These are phyloP conservation scores for Fusarium fracticaudum DNA, from an alignment of 2,329 filamentous ascomycete species.

Conservation along the genomic window DNA sequence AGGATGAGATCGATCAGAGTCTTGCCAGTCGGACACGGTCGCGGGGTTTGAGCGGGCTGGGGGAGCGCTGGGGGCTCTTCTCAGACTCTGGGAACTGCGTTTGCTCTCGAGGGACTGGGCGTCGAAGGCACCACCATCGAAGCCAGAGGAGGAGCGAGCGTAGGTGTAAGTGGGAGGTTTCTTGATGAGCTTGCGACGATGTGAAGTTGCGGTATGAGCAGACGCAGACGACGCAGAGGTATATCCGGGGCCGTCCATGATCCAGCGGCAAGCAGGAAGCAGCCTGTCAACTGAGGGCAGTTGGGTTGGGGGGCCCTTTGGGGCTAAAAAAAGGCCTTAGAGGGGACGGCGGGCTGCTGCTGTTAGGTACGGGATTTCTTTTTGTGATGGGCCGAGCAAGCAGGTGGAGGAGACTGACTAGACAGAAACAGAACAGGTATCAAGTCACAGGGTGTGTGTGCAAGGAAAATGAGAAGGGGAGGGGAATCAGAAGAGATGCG, in stretches of 20 bases:
- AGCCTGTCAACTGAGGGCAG: constrained; percentile 34
- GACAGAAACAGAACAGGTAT: constrained; percentile 20
- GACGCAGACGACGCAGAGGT: constrained; percentile 41
- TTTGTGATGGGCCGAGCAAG: constrained; percentile 37
- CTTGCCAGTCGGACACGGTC: constrained; percentile 60
- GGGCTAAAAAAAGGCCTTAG: constrained; percentile 42
- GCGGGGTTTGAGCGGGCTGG: constrained; percentile 57
- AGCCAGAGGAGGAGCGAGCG: constrained; percentile 58
- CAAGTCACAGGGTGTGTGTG: constrained; percentile 35
- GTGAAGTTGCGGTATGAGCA: constrained; percentile 57
- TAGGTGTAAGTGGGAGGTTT: constrained; percentile 65
- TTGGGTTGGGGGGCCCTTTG: constrained; percentile 24
- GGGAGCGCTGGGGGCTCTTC: constrained; percentile 69
- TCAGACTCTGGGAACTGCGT: constrained; percentile 71
- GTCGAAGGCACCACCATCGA: constrained; percentile 62
- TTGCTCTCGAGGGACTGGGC: constrained; percentile 68
- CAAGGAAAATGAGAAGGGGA: constrained; percentile 32
- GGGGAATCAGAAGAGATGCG: neutral
- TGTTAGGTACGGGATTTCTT: constrained; percentile 37
- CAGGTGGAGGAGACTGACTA: constrained; percentile 37
- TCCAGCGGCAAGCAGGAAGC: constrained; percentile 44
- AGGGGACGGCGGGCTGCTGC: constrained; percentile 35
- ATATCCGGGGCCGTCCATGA: constrained; percentile 60
- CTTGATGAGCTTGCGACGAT: constrained; percentile 71
- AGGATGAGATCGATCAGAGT: constrained; percentile 43